A percentile compares a stretch with the other conserved stretches of the same genome.
These are phyloP conservation scores for Simplicillium aogashimaense DNA, from an alignment of 2,329 filamentous ascomycete species.

Conservation along the genomic window DNA sequence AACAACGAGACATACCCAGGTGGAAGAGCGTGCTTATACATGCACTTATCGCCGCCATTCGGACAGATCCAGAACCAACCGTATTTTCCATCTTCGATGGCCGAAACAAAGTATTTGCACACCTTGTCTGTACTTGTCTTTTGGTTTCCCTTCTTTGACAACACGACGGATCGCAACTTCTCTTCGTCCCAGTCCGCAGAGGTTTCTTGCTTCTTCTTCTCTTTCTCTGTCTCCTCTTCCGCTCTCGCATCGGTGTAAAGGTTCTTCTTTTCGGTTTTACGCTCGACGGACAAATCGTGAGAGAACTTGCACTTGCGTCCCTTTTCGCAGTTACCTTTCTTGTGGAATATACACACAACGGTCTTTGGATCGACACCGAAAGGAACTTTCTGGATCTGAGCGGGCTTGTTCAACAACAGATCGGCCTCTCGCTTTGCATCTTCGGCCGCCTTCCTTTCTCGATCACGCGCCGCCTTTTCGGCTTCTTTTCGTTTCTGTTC, in stretches of 20 bases:
- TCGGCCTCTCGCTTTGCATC: conserved; percentile 71
- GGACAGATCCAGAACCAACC: conserved; percentile 99
- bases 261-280: conserved; percentile 87
- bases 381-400: conserved; percentile 93
- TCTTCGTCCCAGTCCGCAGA: conserved; percentile 98
- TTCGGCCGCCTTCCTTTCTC: conserved; percentile 87
- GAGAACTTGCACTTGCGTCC: conserved; percentile 97
- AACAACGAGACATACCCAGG: conserved; percentile 60
- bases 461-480: conserved; percentile 58
- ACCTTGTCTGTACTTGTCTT: conserved; percentile 95
- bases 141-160: conserved; percentile 97
- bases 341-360: conserved; percentile 91
- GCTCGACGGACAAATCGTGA: conserved; percentile 80
- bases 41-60: conserved; percentile 94
- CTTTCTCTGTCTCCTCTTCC: conserved; percentile 63
- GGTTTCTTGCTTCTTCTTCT: conserved; percentile 79
- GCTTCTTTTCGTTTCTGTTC: conserved; percentile 77
- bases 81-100: conserved; percentile 97
- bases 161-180: conserved; percentile 79
- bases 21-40: conserved; percentile 93
- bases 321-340: conserved; percentile 96
- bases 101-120: conserved; percentile 96
- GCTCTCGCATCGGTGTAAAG: conserved; percentile 78
- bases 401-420: conserved; percentile 78
- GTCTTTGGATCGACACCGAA: conserved; percentile 98